Evolutionary conservation across 1,139 yeast genomes (phyloP).

Genomic region (Yamadazyma kanchanaburiensis): DNA sequence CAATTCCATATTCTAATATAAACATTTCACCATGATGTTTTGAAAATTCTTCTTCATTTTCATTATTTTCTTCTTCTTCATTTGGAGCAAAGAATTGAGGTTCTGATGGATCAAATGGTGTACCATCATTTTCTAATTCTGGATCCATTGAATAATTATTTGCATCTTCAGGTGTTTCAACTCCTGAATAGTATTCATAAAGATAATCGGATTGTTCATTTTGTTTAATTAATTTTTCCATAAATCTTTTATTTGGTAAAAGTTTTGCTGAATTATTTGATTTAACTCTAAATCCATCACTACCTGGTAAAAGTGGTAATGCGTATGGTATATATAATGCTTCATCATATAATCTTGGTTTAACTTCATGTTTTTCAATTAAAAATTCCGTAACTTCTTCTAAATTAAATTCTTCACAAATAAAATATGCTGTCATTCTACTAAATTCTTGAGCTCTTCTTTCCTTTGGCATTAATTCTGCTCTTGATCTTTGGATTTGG

Average conservation of each 20-base stretch:
- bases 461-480: constrained; percentile 69
- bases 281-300: constrained; percentile 77
- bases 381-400: constrained; percentile 63
- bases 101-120: constrained; percentile 46
- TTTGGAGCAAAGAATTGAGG: constrained; percentile 51
- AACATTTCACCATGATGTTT: constrained; percentile 88
- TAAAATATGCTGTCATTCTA: constrained; percentile 85
- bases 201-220: constrained; percentile 88
- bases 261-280: constrained; percentile 70
- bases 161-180: constrained; percentile 64
- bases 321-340: constrained; percentile 88
- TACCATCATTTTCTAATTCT: constrained; percentile 35
- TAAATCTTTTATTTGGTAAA: constrained; percentile 56
- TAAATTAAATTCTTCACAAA: constrained; percentile 77
- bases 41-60: constrained; percentile 41
- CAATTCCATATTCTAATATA: constrained; percentile 86
- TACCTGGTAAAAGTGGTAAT: constrained; percentile 83
- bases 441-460: constrained; percentile 68
- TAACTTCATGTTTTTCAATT: constrained; percentile 68
- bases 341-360: constrained; percentile 86
- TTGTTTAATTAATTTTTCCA: constrained; percentile 76
- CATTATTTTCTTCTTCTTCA: constrained; percentile 8
- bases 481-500: constrained; percentile 52
- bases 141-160: constrained; percentile 55
- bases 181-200: constrained; percentile 87